Evolutionary conservation across 2,329 filamentous ascomycete genomes (phyloP).

Genomic region (Aspergillus ochraceoroseus): DNA sequence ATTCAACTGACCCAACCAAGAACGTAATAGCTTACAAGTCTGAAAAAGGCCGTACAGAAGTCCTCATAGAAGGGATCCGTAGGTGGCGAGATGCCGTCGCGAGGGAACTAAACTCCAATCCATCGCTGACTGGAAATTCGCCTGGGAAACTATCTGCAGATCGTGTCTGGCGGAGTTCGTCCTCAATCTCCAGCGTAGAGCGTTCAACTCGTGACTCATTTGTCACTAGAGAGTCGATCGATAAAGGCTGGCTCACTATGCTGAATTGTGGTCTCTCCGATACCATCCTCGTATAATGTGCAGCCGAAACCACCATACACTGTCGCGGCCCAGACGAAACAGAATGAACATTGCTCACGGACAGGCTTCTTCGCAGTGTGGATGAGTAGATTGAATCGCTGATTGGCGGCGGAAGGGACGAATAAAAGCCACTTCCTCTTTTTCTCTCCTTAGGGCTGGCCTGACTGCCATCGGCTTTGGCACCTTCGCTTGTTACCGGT

Average conservation of each 20-base stretch:
- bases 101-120: conserved; percentile 24
- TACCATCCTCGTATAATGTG: conserved; percentile 15
- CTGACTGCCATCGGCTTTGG: background rate
- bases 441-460: background rate
- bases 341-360: conserved; percentile 10
- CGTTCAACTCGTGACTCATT: conserved; percentile 11
- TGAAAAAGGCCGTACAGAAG: conserved; percentile 31
- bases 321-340: conserved; percentile 11
- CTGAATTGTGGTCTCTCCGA: conserved; percentile 14
- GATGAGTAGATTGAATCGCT: conserved; percentile 25
- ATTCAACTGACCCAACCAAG: background rate
- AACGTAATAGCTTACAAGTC: conserved; percentile 18
- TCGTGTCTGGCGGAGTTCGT: conserved; percentile 13
- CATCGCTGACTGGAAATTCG: conserved; percentile 32
- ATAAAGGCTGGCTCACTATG: conserved; percentile 10
- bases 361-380: conserved; percentile 13
- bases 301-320: conserved; percentile 12
- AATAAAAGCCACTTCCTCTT: background rate
- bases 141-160: conserved; percentile 33
- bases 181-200: conserved; percentile 15
- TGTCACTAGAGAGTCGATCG: conserved; percentile 15
- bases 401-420: conserved; percentile 7
- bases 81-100: conserved; percentile 24
- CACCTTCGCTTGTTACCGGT: conserved; percentile 1
- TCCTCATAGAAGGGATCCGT: conserved; percentile 21